Evolutionary conservation across 2,329 filamentous ascomycete genomes (phyloP), one percentile per base, ranked within the genome.

Genomic region (Knoxdaviesia proteae): DNA sequence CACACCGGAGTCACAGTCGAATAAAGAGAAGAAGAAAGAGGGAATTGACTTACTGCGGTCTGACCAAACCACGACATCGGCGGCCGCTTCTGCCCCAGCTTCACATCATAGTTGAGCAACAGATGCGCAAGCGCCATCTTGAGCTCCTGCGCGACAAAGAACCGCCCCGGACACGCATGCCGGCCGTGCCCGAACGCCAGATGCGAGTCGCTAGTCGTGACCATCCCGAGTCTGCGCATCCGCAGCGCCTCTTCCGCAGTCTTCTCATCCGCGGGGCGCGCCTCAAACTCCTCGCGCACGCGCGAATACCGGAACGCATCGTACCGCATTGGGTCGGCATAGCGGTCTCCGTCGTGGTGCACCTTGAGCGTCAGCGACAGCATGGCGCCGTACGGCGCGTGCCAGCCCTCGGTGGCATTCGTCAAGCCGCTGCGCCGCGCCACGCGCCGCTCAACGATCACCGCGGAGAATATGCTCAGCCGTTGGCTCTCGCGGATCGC

Each of bases 131-230:
- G 49, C 9, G 71, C 56, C 51, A 74, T 67, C 51, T 74, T 74
- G 9, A 71, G 55, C 51, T 71, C 68, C 44, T 69, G 61, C 0
- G 67, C 61, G 0, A 69, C 68, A 45, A 73, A 72, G 56, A 74
- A 74, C 0, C 69, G 60, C 0, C 70, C 70, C 0, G 68, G 65
- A 39, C 69, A 68, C 2, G 64, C 67, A 51, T 75, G 69, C 47
- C 65, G 58, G 6, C 72, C 72, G 46, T 74, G 68, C 0, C 72
- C 70, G 52, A 76, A 77, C 0, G 65, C 58, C 20, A 74, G 51
- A 48, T 70, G 65, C 6, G 56, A 52, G 35, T 65, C 57, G 34
- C 63, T 66, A 2, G 70, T 72, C 5, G 67, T 68, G 8, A 72
- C 65, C 58, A 75, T 63, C 3, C 67, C 63, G 10, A 65, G 20